Conservation (phyloP, 805 yeast species). For the Geotrichum ghanense region DNA sequence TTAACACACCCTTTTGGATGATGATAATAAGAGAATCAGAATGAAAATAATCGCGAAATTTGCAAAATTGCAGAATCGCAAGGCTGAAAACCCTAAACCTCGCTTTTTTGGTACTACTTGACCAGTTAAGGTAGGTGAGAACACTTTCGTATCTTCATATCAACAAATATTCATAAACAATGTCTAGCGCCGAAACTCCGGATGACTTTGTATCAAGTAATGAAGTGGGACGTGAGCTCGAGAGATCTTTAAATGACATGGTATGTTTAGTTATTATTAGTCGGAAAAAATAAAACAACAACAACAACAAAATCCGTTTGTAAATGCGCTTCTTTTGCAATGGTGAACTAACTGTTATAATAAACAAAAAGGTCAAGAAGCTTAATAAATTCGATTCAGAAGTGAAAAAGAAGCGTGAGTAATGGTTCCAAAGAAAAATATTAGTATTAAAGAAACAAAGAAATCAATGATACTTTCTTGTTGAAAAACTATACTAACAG, state of each 20-base stretch:
- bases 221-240: not conserved
- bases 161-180: too few species aligned
- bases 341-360: not conserved
- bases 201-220: not conserved
- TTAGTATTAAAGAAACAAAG: not conserved
- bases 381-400: constrained; percentile 1
- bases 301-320: not conserved
- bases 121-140: too few species aligned
- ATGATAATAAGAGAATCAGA: too few species aligned
- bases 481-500: not conserved
- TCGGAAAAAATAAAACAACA: not conserved
- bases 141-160: too few species aligned
- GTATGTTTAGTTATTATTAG: too few species aligned
- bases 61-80: too few species aligned
- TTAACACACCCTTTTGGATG: too few species aligned
- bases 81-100: too few species aligned
- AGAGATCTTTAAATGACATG: not conserved
- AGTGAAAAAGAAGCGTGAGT: not conserved
- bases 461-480: not conserved
- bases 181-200: not conserved
- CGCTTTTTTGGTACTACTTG: too few species aligned
- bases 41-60: too few species aligned
- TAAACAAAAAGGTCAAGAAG: not conserved
- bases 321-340: not conserved
- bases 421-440: too few species aligned